Conservation (phyloP, 2,329 filamentous ascomycete genomes). For the Diaporthe australafricana region DNA sequence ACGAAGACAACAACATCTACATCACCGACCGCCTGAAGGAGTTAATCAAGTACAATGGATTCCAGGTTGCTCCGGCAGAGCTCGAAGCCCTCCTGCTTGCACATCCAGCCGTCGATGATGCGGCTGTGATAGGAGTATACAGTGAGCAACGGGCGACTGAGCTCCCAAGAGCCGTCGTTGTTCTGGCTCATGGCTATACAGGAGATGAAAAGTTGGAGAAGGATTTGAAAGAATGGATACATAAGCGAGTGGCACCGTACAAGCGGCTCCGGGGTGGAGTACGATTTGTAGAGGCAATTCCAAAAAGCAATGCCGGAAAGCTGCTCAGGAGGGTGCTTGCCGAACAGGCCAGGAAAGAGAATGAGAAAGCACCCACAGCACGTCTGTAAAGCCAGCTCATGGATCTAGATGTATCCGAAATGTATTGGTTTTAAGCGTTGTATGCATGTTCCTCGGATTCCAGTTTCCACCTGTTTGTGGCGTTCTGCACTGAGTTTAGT, state of each 20-base stretch:
- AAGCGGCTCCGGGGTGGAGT: slow-evolving; percentile 79
- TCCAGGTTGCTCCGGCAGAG: slow-evolving; percentile 29
- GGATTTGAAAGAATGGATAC: slow-evolving; percentile 46
- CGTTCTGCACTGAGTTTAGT: too few relatives aligned
- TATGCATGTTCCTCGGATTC: too few relatives aligned
- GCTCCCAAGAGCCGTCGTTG: slow-evolving; percentile 75
- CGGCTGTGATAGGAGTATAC: slow-evolving; percentile 41
- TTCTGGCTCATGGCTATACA: slow-evolving; percentile 55
- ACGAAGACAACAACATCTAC: slow-evolving; percentile 56
- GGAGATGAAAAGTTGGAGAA: slow-evolving; percentile 49
- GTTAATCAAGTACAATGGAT: slow-evolving; percentile 29
- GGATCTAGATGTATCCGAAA: too few relatives aligned
- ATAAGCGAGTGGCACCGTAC: slow-evolving; percentile 54
- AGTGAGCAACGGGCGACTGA: slow-evolving; percentile 67
- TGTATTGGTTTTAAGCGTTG: too few relatives aligned
- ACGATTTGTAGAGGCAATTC: slow-evolving; percentile 73
- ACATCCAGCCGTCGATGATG: slow-evolving; percentile 20
- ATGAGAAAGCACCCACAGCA: neutral
- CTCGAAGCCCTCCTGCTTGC: slow-evolving; percentile 19
- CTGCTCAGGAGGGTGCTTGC: neutral
- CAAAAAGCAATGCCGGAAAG: slow-evolving; percentile 72
- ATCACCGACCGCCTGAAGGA: slow-evolving; percentile 67
- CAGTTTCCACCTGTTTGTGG: too few relatives aligned
- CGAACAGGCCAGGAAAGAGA: neutral
- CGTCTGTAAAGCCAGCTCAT: too few relatives aligned